phyloP scores from a whole-genome alignment of 1,139 yeast species.

The Candida albicans region DNA sequence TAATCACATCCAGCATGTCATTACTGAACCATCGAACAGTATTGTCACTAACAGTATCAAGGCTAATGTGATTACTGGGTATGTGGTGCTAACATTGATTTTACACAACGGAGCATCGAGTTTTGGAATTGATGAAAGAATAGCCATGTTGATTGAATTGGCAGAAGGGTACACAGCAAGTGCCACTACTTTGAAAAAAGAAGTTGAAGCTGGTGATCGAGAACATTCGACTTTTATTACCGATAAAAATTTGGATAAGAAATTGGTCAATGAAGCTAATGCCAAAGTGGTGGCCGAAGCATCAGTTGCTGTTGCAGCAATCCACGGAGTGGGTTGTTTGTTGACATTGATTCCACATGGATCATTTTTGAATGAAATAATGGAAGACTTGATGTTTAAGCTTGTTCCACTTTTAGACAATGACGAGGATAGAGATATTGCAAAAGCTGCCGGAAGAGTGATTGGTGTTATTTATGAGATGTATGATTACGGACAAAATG shows the following conservation, averaged over 20 bases:
- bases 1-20: conserved; percentile 30
- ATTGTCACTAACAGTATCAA: conserved; percentile 40
- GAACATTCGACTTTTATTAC: conserved; percentile 44
- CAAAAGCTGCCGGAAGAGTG: conserved; percentile 59
- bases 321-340: conserved; percentile 50
- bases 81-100: conserved; percentile 42
- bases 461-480: conserved; percentile 64
- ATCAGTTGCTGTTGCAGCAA: conserved; percentile 41
- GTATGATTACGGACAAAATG: conserved; percentile 45
- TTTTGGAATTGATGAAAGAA: conserved; percentile 49
- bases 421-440: conserved; percentile 40
- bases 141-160: conserved; percentile 44
- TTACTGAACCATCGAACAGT: conserved; percentile 36
- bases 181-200: conserved; percentile 33
- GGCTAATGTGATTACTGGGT: conserved; percentile 45
- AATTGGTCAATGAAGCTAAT: conserved; percentile 37
- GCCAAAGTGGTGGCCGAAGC: conserved; percentile 35
- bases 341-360: conserved; percentile 44
- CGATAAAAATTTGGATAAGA: conserved; percentile 39
- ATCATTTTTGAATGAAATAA: conserved; percentile 41
- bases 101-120: conserved; percentile 51
- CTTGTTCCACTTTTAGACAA: conserved; percentile 43
- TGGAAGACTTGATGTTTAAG: conserved; percentile 38
- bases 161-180: conserved; percentile 46
- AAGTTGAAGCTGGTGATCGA: conserved; percentile 42